Percentiles rank a stretch among this genome's conserved stretches.
Evolutionary conservation across 257 asterid species (phyloP).

Genomic region (Prunella vulgaris): DNA sequence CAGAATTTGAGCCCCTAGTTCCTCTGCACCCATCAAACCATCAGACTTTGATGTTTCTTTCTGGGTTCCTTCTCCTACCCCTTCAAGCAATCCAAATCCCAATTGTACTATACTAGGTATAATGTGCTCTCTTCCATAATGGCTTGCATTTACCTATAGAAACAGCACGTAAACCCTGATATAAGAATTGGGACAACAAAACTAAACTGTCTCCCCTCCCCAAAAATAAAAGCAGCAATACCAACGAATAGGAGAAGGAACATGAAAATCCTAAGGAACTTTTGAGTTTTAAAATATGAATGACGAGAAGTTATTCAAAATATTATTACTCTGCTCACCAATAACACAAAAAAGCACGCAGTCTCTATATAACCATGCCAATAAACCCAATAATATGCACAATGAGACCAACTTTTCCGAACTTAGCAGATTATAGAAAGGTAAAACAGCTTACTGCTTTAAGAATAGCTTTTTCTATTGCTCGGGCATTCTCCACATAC

Average conservation of each 20-base stretch:
- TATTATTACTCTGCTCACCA: not conserved
- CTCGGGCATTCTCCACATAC: constrained; percentile 48
- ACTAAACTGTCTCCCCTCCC: not conserved
- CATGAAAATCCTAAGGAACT: not conserved
- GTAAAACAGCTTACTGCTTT: constrained; percentile 59
- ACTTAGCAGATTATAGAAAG: constrained; percentile 13
- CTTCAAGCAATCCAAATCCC: constrained; percentile 78
- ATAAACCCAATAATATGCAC: not conserved
- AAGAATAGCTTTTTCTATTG: constrained; percentile 60
- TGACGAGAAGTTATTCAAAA: not conserved
- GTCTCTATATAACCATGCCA: not conserved
- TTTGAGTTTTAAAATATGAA: not conserved
- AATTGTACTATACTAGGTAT: constrained; percentile 78
- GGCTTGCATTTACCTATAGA: constrained; percentile 66
- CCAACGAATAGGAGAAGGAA: no score
- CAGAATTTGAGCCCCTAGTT: constrained; percentile 66
- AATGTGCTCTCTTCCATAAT: constrained; percentile 74
- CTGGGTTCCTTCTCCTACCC: constrained; percentile 53
- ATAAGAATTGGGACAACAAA: not conserved
- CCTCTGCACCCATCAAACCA: constrained; percentile 62
- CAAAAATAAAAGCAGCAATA: no score
- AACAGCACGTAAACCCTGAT: constrained; percentile 3
- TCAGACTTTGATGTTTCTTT: constrained; percentile 47
- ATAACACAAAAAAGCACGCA: not conserved
- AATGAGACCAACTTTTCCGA: constrained; percentile 1